Base-by-base conservation (phyloP, 2,329 filamentous ascomycete species). In the Fusarium domesticum region DNA sequence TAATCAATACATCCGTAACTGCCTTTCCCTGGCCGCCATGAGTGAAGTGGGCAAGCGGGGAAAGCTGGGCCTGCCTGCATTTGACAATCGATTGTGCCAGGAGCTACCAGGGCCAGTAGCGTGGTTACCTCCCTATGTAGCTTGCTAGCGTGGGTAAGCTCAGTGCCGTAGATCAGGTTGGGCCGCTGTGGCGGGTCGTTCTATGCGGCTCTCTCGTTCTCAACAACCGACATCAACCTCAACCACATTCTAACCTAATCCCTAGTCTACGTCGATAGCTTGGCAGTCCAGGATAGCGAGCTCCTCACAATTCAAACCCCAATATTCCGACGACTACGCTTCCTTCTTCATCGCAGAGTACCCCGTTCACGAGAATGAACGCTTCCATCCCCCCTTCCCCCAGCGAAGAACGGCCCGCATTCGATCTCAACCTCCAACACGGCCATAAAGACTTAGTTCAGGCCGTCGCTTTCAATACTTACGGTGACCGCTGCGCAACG, bases 401-500 rank as follows among this genome's bases (percentile, higher is more conserved):
- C 36, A 55, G 54, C 43, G 72, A 76, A 48, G 75, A 77, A 50
- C 71, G 69, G 58, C 64, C 70, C 18, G 65, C 67, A 36, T 78
- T 81, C 53, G 75, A 80, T 47, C 68, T 77, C 50, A 81, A 87
- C 56, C 78, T 89, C 59, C 79, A 83, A 48, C 83, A 89, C 64
- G 84, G 84, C 57, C 86, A 91, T 68, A 80, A 83, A 60, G 87
- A 95, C 64, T 77, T 93, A 35, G 87, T 95, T 39, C 84, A 91
- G 53, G 85, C 89, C 43, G 84, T 92, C 49, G 85, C 89, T 55
- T 95, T 95, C 77, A 96, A 96, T 68, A 84, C 84, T 55, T 95
- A 95, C 66, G 92, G 91, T 57, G 91, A 89, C 59, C 87, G 91
- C 57, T 91, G 92, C 74, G 87, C 91, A 33, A 93, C 90, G 3